These are phyloP conservation scores for Microdochium trichocladiopsis DNA, from an alignment of 2,329 filamentous ascomycete species.

Conservation along the genomic window DNA sequence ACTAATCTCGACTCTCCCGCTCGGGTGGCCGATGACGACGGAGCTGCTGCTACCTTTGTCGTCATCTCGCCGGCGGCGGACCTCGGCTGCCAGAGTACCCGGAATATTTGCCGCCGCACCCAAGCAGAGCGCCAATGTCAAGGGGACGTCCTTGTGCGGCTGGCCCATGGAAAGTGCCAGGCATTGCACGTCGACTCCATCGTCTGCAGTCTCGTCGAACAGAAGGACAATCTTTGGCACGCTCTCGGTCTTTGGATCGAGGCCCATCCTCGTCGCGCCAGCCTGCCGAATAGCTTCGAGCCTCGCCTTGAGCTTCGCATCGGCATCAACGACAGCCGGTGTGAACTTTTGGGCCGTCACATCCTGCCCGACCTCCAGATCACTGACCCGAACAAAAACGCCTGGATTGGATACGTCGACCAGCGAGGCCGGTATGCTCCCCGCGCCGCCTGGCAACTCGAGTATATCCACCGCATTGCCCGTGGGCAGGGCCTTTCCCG, in stretches of 20 bases:
- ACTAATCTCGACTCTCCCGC: conserved; percentile 37
- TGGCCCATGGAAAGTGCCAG: conserved; percentile 39
- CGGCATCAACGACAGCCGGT: conserved; percentile 21
- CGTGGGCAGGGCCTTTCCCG: conserved; percentile 30
- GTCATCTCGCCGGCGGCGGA: conserved; percentile 9
- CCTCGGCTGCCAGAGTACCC: conserved; percentile 31
- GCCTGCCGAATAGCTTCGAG: conserved; percentile 28
- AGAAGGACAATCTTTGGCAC: conserved; percentile 39
- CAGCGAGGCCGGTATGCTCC: conserved; percentile 23
- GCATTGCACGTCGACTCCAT: conserved; percentile 30
- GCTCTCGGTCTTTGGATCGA: conserved; percentile 26
- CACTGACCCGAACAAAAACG: conserved; percentile 26
- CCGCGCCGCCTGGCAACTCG: conserved; percentile 12
- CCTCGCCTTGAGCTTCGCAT: conserved; percentile 17
- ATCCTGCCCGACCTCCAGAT: conserved; percentile 16
- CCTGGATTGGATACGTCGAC: conserved; percentile 34
- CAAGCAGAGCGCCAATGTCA: conserved; percentile 31
- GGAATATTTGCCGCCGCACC: conserved; percentile 29
- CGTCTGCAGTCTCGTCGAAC: conserved; percentile 18
- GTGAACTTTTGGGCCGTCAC: conserved; percentile 8
- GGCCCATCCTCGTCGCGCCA: conserved; percentile 30
- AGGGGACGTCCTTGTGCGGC: conserved; percentile 33
- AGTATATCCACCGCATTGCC: conserved; percentile 25
- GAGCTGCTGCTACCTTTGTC: conserved; percentile 4
- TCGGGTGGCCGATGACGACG: conserved; percentile 38